phyloP scores from a whole-genome alignment of 805 yeast genomes.

The Komagataella populi region DNA sequence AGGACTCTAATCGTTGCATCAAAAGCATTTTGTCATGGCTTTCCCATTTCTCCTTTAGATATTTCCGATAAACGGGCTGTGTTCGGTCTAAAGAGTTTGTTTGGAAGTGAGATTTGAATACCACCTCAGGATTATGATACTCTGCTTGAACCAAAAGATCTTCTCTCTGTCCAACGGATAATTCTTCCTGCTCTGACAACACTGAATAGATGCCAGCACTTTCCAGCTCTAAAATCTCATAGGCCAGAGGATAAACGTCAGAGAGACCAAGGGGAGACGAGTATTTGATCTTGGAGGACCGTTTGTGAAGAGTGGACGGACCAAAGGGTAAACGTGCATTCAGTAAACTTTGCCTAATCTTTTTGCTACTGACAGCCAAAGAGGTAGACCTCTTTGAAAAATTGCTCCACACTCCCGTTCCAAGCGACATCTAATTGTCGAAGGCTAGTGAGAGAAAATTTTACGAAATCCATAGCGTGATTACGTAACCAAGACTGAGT shows the following conservation, averaged over 20 bases:
- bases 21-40: conserved; percentile 54
- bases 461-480: background rate
- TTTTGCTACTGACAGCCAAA: conserved; percentile 14
- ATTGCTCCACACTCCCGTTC: conserved; percentile 22
- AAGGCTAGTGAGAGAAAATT: background rate
- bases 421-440: background rate
- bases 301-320: conserved; percentile 36
- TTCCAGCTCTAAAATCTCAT: conserved; percentile 38
- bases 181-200: conserved; percentile 5
- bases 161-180: conserved; percentile 12
- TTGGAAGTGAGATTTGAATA: conserved; percentile 43
- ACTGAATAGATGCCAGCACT: conserved; percentile 4
- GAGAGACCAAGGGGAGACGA: conserved; percentile 56
- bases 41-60: conserved; percentile 63
- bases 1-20: conserved; percentile 86
- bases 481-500: background rate
- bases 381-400: conserved; percentile 18
- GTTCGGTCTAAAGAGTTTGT: conserved; percentile 44
- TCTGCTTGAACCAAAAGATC: conserved; percentile 48
- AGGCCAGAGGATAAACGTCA: conserved; percentile 61
- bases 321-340: conserved; percentile 26
- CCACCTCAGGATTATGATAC: conserved; percentile 70
- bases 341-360: conserved; percentile 14
- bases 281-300: conserved; percentile 35
- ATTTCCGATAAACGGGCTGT: conserved; percentile 69